Evolutionary conservation across 108 stramenopile genomes (phyloP), one percentile per base, ranked within the genome.

Genomic region (Nitzschia sp.): DNA sequence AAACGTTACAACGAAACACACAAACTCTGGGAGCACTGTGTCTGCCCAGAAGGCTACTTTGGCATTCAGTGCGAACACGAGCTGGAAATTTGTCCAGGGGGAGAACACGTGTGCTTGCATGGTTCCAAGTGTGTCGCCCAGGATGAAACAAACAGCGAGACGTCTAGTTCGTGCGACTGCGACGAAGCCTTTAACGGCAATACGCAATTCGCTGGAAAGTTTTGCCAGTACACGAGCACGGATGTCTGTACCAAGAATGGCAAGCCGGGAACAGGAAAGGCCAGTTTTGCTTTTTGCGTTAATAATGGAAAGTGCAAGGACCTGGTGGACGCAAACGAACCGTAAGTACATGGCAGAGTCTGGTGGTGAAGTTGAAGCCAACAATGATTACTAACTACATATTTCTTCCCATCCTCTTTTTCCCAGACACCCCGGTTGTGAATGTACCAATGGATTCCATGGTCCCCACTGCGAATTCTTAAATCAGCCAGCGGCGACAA

Each of bases 11-110:
- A 67, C 24, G 60, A 33, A 18, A 66, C 57, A 0, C 60, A 56
- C 29, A 72, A 68, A 25, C 63, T 77, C 15, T 85, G 82, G 53
- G 75, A 87, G 62, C 82, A 87, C 69, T 87, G 86, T 35, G 74
- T 82, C 26, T 87, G 86, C 36, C 76, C 82, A 1, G 56, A 74
- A 3, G 79, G 82, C 3, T 83, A 46, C 36, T 71, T 72, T 56
- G 86, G 86, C 2, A 26, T 83, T 9, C 66, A 66, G 28, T 87
- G 86, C 56, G 86, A 87, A 38, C 71, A 72, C 54, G 55, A 78
- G 57, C 51, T 80, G 2, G 79, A 82, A n/a, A 67, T 73, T 36
- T 87, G 86, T 53, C 77, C 73, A 0, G 77, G 80, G 11, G 74
- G 76, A 11, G 78, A 81, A 15, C 76, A 78, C 47, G 57, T 80